Evolutionary conservation across 192 early-diverging fungal genomes (phyloP), one percentile per base, ranked within the genome.

Genomic region (Phycomyces nitens): DNA sequence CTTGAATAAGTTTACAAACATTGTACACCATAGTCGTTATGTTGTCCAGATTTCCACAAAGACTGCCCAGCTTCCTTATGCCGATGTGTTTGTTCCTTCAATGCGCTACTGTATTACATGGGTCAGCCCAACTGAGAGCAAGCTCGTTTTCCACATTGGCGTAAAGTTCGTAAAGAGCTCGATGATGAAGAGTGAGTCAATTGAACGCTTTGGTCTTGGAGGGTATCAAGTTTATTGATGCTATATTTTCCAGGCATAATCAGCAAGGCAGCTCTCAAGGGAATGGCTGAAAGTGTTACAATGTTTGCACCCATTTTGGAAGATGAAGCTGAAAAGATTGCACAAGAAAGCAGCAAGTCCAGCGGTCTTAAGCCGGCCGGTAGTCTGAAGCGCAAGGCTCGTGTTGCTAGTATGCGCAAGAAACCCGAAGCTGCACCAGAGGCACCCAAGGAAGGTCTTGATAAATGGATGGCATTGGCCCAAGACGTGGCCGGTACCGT

Each of bases 101-200:
- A 69, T 80, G 1, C 72, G 80, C 16, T 91, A 81, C 57, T 92
- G 90, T 60, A 89, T 92, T 38, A 88, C 88, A 0, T 89, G 75
- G 75, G 77, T 83, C 1, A 60, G 64, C 15, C 75, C 75, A 47
- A 77, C 65, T 12, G 61, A 64, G n/a, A 88, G 88, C 68, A 83
- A 82, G 60, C 41, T 92, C n/a, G 56, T 71, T 2, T 80, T 79
- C 53, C 74, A 80, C 20, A 73, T 77, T 3, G 87, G 86, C n/a
- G 78, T 91, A 18, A 76, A 81, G 60, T 91, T 82, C 70, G 72
- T 83, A 66, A 91, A 91, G 66, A 86, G 75, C 39, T 76, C 84
- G 5, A 79, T 92, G 77, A 80, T 88, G 8, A 90, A 89, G 58
- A 57, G 83, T 84, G 61, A 39, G 26, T 53, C 12, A 5, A 53